These are phyloP conservation scores for Vigna reflexopilosa DNA, from an alignment of 306 rosid genomes.

Conservation along the genomic window DNA sequence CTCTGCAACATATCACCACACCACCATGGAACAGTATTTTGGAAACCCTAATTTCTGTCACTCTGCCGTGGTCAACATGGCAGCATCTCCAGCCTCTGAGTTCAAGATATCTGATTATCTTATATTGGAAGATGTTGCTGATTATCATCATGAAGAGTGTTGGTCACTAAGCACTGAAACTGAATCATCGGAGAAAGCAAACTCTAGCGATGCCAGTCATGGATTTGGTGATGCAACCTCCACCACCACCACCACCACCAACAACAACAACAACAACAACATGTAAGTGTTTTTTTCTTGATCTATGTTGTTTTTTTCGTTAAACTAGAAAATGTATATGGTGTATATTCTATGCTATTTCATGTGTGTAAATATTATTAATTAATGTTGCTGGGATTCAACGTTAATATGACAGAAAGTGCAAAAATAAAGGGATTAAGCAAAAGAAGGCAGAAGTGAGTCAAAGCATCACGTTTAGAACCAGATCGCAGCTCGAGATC, in stretches of 20 bases:
- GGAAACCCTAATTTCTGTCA: conserved; percentile 47
- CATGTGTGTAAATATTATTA: neutral
- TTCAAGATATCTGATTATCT: conserved; percentile 59
- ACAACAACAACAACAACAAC: neutral
- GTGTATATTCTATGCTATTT: conserved; percentile 7
- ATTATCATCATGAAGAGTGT: conserved; percentile 42
- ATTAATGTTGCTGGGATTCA: neutral
- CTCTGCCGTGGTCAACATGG: conserved; percentile 17
- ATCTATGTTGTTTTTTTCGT: neutral
- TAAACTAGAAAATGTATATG: neutral
- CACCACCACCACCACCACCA: conserved; percentile 42
- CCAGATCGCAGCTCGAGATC: conserved; percentile 67
- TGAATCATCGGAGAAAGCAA: conserved; percentile 55
- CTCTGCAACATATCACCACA: conserved; percentile 6
- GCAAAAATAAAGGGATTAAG: conserved; percentile 41
- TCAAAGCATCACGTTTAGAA: conserved; percentile 61
- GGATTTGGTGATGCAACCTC: conserved; percentile 56
- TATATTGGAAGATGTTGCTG: conserved; percentile 26
- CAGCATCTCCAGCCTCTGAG: conserved; percentile 41
- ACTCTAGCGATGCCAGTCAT: conserved; percentile 28
- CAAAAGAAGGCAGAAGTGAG: conserved; percentile 42
- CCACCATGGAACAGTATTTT: conserved; percentile 51
- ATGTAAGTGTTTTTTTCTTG: conserved; percentile 48
- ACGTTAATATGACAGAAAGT: conserved; percentile 41
- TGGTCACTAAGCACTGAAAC: conserved; percentile 51